Conservation (phyloP, 2,329 filamentous ascomycete genomes). For the Penicillium aurantiogriseum region DNA sequence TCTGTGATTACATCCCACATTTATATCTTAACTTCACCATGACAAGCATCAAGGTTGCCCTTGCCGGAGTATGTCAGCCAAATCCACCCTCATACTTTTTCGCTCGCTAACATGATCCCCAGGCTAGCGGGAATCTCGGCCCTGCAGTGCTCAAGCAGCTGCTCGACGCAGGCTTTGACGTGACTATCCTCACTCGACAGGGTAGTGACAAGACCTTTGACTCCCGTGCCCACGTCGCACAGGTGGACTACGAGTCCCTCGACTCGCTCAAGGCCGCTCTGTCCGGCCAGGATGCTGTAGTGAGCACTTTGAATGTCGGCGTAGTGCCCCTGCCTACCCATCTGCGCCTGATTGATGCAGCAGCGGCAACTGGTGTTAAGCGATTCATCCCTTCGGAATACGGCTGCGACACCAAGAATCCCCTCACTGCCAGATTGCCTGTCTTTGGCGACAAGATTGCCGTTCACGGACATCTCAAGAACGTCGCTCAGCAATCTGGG, state of each 20-base stretch:
- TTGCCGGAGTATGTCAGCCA: constrained; percentile 1
- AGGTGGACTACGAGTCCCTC: constrained; percentile 32
- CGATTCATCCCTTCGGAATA: constrained; percentile 40
- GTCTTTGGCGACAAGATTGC: constrained; percentile 35
- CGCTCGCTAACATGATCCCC: background rate
- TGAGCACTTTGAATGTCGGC: constrained; percentile 21
- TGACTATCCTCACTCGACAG: constrained; percentile 28
- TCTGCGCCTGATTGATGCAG: constrained; percentile 31
- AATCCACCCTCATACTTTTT: background rate
- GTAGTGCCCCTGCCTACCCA: constrained; percentile 6
- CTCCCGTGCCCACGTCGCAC: constrained; percentile 11
- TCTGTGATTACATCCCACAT: background rate
- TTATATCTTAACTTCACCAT: background rate
- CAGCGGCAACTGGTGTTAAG: constrained; percentile 30
- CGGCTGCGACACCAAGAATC: constrained; percentile 32
- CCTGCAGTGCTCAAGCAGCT: constrained; percentile 27
- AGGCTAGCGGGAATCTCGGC: constrained; percentile 33
- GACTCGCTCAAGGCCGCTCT: constrained; percentile 26
- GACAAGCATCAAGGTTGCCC: constrained; percentile 2
- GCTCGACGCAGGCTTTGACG: constrained; percentile 24
- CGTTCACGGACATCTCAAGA: constrained; percentile 29
- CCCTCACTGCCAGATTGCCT: constrained; percentile 24
- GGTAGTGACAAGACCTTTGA: constrained; percentile 9
- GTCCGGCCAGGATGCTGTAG: constrained; percentile 30
- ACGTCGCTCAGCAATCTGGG: constrained; percentile 11